Conservation (phyloP, 495 filamentous ascomycete genomes). For the Thermochaetoides thermophila region DNA sequence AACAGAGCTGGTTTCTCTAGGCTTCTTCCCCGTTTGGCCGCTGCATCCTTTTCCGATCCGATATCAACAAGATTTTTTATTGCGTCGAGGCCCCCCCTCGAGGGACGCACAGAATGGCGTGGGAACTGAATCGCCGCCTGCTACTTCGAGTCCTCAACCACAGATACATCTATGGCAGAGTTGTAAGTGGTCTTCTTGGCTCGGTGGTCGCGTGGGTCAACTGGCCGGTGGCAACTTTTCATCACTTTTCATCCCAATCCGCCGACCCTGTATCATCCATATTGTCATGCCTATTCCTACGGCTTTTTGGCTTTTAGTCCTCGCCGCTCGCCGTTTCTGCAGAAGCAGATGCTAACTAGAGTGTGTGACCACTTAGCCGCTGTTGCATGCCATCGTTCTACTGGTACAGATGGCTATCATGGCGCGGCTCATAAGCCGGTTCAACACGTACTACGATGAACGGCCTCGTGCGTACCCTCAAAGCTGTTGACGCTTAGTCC, state of each 20-base stretch:
- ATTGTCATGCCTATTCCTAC: neutral
- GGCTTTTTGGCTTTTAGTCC: slow-evolving; percentile 2
- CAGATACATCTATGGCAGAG: slow-evolving; percentile 63
- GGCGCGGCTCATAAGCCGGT: slow-evolving; percentile 66
- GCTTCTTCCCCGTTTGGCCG: neutral
- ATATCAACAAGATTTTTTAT: slow-evolving; percentile 1
- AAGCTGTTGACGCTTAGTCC: neutral
- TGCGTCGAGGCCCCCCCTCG: neutral
- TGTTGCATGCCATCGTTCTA: slow-evolving; percentile 74
- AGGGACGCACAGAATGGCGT: slow-evolving; percentile 25
- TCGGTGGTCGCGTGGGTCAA: slow-evolving; percentile 11
- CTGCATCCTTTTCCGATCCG: neutral
- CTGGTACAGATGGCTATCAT: slow-evolving; percentile 77
- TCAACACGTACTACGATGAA: slow-evolving; percentile 82
- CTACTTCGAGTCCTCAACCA: slow-evolving; percentile 54
- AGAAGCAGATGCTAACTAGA: slow-evolving; percentile 2
- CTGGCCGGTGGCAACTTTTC: slow-evolving; percentile 1
- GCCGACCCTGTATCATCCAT: neutral
- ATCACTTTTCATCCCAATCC: slow-evolving; percentile 1
- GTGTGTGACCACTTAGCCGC: slow-evolving; percentile 42
- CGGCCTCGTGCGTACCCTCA: slow-evolving; percentile 52
- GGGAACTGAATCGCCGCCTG: slow-evolving; percentile 44
- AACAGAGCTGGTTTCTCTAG: neutral
- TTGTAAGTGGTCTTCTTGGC: slow-evolving; percentile 42
- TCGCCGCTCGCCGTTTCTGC: neutral